Evolutionary conservation across 2,329 filamentous ascomycete species (phyloP), one percentile per base, ranked within the genome.

Genomic region (Zymoseptoria pseudotritici): DNA sequence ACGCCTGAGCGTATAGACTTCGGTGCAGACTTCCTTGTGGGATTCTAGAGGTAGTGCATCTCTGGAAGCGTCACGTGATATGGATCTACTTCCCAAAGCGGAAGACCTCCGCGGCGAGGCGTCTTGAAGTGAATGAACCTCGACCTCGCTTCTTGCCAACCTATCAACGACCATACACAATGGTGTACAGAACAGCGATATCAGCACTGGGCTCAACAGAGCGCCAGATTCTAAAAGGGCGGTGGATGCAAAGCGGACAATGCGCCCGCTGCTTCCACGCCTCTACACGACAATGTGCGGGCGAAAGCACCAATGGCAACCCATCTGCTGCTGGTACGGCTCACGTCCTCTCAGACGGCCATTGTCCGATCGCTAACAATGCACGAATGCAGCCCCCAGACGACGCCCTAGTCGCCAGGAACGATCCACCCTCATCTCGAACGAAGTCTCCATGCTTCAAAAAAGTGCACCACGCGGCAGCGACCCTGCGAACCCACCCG

Each of bases 391-490:
- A 63, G 63, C 58, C 24, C 53, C 58, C n/a, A 56, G 54, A 6
- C 53, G 52, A 50, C 51, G 54, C 11, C 31, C 50, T 4, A 57
- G 53, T 1, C 64, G 64, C 42, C 58, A 62, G 49, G 61, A 67
- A 53, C 65, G 67, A 29, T 65, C 66, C 29, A 60, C 65, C 5
- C 63, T 59, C 22, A 65, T 69, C 51, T 67, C 64, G 10, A 65
- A 66, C 55, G 67, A 70, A 60, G 55, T 69, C 20, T 63, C 62
- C 22, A 65, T 65, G 62, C 59, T 70, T 10, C 65, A 66, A 17
- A 60, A 60, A 61, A 60, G 65, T 17, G 64, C 67, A 20, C 63
- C 67, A 55, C 54, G 53, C 11, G 53, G 24, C 20, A 57, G 60
- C 22, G 59, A 60, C 20, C 31, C 52, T 8, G 59, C 54, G 11